Percentiles rank a stretch among this genome's conserved stretches.
Conservation (phyloP, 2,329 filamentous ascomycete species). For the Colletotrichum karsti region DNA sequence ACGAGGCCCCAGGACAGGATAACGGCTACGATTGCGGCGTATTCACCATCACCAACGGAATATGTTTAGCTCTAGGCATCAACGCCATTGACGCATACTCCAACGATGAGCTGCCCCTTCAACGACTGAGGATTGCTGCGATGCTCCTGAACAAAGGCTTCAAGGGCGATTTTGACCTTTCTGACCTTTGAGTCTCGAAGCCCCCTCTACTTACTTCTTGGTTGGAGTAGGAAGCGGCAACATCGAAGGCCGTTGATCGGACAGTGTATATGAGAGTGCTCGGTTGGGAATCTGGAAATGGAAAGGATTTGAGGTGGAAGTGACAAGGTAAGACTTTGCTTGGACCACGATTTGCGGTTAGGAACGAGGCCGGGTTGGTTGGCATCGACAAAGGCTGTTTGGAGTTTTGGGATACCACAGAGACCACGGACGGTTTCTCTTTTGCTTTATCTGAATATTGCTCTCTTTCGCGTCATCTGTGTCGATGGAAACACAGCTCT, state of each 20-base stretch:
- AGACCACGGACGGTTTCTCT: background rate
- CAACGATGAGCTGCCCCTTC: constrained; percentile 63
- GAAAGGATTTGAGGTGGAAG: background rate
- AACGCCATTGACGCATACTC: constrained; percentile 59
- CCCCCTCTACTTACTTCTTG: background rate
- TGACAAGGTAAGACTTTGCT: background rate
- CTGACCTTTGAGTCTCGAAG: constrained; percentile 39
- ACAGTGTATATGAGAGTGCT: no score
- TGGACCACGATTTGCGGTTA: background rate
- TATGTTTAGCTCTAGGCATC: constrained; percentile 66
- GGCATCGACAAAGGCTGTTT: background rate
- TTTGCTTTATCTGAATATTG: background rate
- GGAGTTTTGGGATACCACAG: constrained; percentile 5
- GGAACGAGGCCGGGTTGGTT: background rate
- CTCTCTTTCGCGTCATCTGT: background rate
- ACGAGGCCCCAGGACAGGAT: constrained; percentile 63
- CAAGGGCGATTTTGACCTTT: constrained; percentile 64
- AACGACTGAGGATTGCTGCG: constrained; percentile 70
- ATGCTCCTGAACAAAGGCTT: constrained; percentile 75
- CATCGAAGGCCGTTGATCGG: no score
- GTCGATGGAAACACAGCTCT: no score
- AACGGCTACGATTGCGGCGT: constrained; percentile 83
- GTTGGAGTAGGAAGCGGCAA: no score
- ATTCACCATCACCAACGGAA: constrained; percentile 77
- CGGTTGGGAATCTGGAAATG: background rate